These are phyloP conservation scores for Chalara sp. DNA, from an alignment of 2,329 filamentous ascomycete species.

Conservation along the genomic window DNA sequence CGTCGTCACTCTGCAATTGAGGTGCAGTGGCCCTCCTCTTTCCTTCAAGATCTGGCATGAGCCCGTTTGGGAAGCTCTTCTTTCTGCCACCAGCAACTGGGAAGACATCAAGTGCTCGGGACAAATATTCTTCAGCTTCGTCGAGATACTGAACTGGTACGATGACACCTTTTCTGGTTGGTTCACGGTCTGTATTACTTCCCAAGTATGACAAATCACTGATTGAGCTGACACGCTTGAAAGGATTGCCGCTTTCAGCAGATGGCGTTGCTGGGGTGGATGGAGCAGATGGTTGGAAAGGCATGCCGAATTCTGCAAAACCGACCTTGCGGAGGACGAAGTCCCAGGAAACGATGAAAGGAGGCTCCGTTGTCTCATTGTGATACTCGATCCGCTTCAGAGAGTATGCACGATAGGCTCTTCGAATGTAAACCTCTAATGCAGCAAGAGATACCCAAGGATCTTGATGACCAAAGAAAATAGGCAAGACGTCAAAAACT, in stretches of 20 bases:
- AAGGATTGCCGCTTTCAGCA: slow-evolving; percentile 50
- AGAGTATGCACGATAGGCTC: slow-evolving; percentile 93
- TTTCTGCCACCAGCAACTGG: slow-evolving; percentile 51
- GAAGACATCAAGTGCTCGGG: slow-evolving; percentile 78
- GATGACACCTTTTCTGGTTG: slow-evolving; percentile 85
- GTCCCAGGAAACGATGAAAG: slow-evolving; percentile 86
- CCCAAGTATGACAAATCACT: slow-evolving; percentile 91
- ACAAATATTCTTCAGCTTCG: slow-evolving; percentile 81
- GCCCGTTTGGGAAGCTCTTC: slow-evolving; percentile 45
- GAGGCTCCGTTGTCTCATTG: slow-evolving; percentile 61
- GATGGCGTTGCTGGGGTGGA: slow-evolving; percentile 75
- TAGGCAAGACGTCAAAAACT: slow-evolving; percentile 89
- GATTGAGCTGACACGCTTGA: slow-evolving; percentile 87
- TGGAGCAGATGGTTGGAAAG: slow-evolving; percentile 70
- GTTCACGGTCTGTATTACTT: slow-evolving; percentile 67
- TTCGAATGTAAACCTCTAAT: slow-evolving; percentile 91
- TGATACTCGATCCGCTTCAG: slow-evolving; percentile 87
- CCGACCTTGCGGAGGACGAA: slow-evolving; percentile 92
- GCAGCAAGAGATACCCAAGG: slow-evolving; percentile 91
- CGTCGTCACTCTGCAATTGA: slow-evolving; percentile 57
- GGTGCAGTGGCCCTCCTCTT: slow-evolving; percentile 56
- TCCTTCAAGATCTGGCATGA: slow-evolving; percentile 66
- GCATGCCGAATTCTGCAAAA: slow-evolving; percentile 81
- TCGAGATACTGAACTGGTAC: slow-evolving; percentile 90
- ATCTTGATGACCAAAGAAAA: slow-evolving; percentile 92